Evolutionary conservation across 2,329 filamentous ascomycete species (phyloP).

Genomic region (Colletotrichum tamarilloi): DNA sequence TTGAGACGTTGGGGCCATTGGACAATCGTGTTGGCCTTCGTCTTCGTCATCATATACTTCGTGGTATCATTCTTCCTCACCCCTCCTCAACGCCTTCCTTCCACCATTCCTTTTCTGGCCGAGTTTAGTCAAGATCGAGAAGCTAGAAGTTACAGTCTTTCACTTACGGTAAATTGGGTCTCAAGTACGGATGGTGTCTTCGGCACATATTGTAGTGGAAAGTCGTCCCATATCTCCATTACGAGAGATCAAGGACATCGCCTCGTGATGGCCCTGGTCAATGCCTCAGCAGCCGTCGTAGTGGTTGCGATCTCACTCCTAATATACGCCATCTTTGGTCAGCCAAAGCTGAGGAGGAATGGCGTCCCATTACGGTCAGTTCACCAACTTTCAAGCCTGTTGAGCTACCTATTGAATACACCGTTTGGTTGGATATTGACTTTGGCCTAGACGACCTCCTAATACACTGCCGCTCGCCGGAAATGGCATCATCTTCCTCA

Average conservation of each 20-base stretch:
- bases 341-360: conserved; percentile 32
- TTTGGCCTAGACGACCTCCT: conserved; percentile 54
- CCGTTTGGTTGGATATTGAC: not conserved
- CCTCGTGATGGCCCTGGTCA: conserved; percentile 13
- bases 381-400: not conserved
- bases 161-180: no score
- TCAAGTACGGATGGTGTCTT: not conserved
- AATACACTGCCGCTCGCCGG: conserved; percentile 66
- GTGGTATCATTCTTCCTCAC: not conserved
- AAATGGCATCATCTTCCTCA: conserved; percentile 71
- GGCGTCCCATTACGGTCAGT: conserved; percentile 36
- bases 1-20: not conserved
- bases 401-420: no score
- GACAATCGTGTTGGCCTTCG: not conserved
- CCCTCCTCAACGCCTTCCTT: not conserved
- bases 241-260: not conserved
- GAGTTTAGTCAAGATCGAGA: not conserved
- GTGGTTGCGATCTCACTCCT: conserved; percentile 22
- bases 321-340: conserved; percentile 24
- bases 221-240: not conserved
- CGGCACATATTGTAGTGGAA: not conserved
- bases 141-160: not conserved
- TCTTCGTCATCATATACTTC: not conserved
- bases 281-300: not conserved
- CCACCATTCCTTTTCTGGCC: not conserved